These are phyloP conservation scores for Colletotrichum siamense DNA, from an alignment of 2,329 filamentous ascomycete species.

Conservation along the genomic window DNA sequence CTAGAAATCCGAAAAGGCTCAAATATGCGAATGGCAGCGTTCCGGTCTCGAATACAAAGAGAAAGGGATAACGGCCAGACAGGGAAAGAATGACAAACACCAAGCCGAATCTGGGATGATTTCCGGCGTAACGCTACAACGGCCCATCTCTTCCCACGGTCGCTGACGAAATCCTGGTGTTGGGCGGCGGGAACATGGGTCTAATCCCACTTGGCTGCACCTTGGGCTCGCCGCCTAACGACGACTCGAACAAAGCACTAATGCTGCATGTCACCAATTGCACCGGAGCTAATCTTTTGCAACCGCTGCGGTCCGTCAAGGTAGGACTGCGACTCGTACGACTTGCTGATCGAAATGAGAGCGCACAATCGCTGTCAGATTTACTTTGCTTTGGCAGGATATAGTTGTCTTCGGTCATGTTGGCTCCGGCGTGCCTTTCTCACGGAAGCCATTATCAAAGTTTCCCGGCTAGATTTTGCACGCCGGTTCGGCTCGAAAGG, in stretches of 20 bases:
- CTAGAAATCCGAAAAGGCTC: background rate
- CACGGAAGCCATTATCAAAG: background rate
- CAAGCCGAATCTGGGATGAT: slow-evolving; percentile 19
- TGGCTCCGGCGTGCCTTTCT: background rate
- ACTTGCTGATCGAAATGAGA: slow-evolving; percentile 11
- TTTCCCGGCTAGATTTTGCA: background rate
- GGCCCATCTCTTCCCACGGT: background rate
- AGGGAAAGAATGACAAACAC: slow-evolving; percentile 6
- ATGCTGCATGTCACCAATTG: slow-evolving; percentile 21
- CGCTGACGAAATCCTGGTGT: slow-evolving; percentile 14
- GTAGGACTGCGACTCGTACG: slow-evolving; percentile 14
- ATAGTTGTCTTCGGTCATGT: background rate
- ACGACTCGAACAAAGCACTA: slow-evolving; percentile 14
- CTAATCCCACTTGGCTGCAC: slow-evolving; percentile 11
- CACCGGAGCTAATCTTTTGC: slow-evolving; percentile 14
- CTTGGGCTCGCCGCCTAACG: slow-evolving; percentile 2
- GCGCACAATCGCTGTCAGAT: background rate
- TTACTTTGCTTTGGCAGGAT: background rate
- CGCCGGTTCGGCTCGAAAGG: background rate
- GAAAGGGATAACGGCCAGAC: background rate
- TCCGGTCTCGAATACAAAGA: background rate
- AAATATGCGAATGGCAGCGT: background rate
- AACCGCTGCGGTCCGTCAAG: background rate
- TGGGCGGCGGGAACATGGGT: slow-evolving; percentile 14
- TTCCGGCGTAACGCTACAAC: slow-evolving; percentile 14